phyloP scores from a whole-genome alignment of 768 basidiomycete genomes.

The Obba rivulosa region DNA sequence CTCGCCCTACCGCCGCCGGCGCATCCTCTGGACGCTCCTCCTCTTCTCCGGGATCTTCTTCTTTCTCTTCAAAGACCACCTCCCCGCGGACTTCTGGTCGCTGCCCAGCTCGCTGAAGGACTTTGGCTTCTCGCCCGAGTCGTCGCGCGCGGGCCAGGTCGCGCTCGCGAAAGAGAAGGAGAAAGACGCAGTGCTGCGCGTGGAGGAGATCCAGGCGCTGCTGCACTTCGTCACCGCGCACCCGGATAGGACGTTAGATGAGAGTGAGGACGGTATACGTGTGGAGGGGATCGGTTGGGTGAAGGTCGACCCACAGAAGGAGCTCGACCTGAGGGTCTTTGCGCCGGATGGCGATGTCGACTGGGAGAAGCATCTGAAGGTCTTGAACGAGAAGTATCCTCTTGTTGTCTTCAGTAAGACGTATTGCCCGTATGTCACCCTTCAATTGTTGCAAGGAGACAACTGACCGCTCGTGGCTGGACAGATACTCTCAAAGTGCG shows the following conservation, averaged over 20 bases:
- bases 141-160: slow-evolving; percentile 26
- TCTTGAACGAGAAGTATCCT: slow-evolving; percentile 48
- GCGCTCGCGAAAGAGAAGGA: slow-evolving; percentile 23
- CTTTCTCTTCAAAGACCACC: slow-evolving; percentile 38
- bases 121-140: slow-evolving; percentile 29
- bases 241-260: slow-evolving; percentile 34
- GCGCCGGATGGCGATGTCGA: slow-evolving; percentile 40
- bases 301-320: slow-evolving; percentile 40
- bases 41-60: slow-evolving; percentile 33
- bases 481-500: slow-evolving; percentile 53
- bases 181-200: slow-evolving; percentile 5
- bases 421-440: slow-evolving; percentile 62
- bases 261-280: slow-evolving; percentile 14
- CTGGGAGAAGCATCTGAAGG: slow-evolving; percentile 38
- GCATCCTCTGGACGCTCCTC: slow-evolving; percentile 36
- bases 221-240: slow-evolving; percentile 56
- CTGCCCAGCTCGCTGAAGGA: slow-evolving; percentile 25
- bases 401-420: slow-evolving; percentile 82
- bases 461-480: neutral
- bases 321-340: slow-evolving; percentile 50
- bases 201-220: slow-evolving; percentile 68
- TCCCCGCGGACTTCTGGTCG: slow-evolving; percentile 34
- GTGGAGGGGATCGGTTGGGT: slow-evolving; percentile 24
- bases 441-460: neutral
- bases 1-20: slow-evolving; percentile 32